These are phyloP conservation scores for Sphaerobolus stellatus DNA, from an alignment of 1,284 basidiomycete genomes.

Conservation along the genomic window DNA sequence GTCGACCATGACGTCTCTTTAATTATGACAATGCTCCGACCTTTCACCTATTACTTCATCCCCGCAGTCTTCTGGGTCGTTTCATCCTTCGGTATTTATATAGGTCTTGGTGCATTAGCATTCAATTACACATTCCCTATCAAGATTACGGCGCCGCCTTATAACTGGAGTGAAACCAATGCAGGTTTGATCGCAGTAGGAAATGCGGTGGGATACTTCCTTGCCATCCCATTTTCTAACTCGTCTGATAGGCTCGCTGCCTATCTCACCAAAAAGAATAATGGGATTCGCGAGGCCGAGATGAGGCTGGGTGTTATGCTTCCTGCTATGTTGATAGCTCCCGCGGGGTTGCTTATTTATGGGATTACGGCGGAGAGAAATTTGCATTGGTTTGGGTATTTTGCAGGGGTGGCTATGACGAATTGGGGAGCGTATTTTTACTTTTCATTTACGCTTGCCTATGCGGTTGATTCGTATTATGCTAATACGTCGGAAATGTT, in stretches of 20 bases:
- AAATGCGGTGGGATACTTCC: constrained; percentile 19
- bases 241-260: constrained; percentile 19
- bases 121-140: constrained; percentile 14
- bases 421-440: constrained; percentile 19
- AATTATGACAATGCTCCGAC: constrained; percentile 10
- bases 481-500: constrained; percentile 22
- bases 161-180: constrained; percentile 13
- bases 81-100: constrained; percentile 11
- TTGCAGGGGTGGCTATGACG: constrained; percentile 18
- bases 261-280: constrained; percentile 17
- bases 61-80: constrained; percentile 13
- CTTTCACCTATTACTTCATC: constrained; percentile 11
- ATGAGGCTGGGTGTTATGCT: constrained; percentile 22
- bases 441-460: constrained; percentile 23
- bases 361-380: constrained; percentile 20
- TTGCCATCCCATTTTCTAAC: constrained; percentile 16
- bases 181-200: constrained; percentile 22
- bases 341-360: constrained; percentile 23
- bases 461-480: constrained; percentile 25
- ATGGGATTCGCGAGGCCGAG: constrained; percentile 27
- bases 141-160: constrained; percentile 9
- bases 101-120: constrained; percentile 9
- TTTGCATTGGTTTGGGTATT: constrained; percentile 20
- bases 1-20: constrained; percentile 9
- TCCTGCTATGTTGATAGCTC: constrained; percentile 18